Conservation (phyloP, 805 yeast species). For the Suhomyces prunicola region DNA sequence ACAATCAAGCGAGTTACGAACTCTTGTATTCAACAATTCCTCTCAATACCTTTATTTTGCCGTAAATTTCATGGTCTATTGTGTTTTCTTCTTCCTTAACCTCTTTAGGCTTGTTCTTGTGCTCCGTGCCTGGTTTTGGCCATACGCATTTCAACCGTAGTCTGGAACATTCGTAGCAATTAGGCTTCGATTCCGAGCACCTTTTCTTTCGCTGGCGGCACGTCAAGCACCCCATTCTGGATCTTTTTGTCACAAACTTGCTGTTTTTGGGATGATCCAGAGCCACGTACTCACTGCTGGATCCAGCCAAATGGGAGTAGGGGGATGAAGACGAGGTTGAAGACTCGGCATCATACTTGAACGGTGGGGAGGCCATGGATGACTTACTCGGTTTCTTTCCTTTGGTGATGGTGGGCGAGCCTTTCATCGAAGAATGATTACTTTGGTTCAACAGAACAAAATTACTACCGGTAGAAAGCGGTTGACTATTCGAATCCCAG, state of each 20-base stretch:
- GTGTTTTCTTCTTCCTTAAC: conserved; percentile 48
- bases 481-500: background rate
- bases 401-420: background rate
- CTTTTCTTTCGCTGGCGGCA: conserved; percentile 76
- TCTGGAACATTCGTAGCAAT: conserved; percentile 65
- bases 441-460: background rate
- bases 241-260: conserved; percentile 41
- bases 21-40: conserved; percentile 54
- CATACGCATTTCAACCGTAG: conserved; percentile 64
- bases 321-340: conserved; percentile 1
- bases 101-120: conserved; percentile 54
- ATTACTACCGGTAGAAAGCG: background rate
- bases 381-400: background rate
- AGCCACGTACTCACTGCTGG: background rate
- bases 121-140: conserved; percentile 71
- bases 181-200: conserved; percentile 70
- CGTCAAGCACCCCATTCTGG: conserved; percentile 73
- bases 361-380: background rate
- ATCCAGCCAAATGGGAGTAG: background rate
- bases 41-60: conserved; percentile 57
- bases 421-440: background rate
- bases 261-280: background rate
- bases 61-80: conserved; percentile 53
- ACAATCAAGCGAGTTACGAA: background rate
- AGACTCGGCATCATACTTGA: background rate